A percentile compares a stretch with the other conserved stretches of the same genome.
Conservation (phyloP, 2,329 filamentous ascomycete genomes). For the Cadophora gregata region DNA sequence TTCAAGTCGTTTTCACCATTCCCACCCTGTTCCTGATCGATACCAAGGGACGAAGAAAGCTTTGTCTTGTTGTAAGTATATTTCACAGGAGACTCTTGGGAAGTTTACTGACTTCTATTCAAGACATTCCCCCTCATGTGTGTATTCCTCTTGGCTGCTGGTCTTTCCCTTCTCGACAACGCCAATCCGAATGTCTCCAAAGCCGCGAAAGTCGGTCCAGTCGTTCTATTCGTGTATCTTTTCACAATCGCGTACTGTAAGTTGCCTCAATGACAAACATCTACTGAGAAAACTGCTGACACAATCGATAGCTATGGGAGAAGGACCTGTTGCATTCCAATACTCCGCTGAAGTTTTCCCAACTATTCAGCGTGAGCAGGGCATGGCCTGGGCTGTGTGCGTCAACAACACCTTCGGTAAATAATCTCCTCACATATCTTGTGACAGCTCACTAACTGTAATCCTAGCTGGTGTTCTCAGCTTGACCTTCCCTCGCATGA, state of each 20-base stretch:
- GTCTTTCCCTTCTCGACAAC: slow-evolving; percentile 42
- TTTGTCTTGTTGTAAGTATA: slow-evolving; percentile 50
- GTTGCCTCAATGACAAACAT: too few relatives aligned
- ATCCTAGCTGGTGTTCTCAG: slow-evolving; percentile 63
- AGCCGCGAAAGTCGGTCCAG: slow-evolving; percentile 56
- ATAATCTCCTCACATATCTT: slow-evolving; percentile 57
- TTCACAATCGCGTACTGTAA: too few relatives aligned
- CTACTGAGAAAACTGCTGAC: slow-evolving; percentile 44
- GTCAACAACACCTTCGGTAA: slow-evolving; percentile 68
- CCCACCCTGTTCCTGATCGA: slow-evolving; percentile 64
- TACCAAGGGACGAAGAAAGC: slow-evolving; percentile 64
- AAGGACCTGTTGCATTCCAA: slow-evolving; percentile 65
- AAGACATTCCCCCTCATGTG: slow-evolving; percentile 68
- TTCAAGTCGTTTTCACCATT: slow-evolving; percentile 68
- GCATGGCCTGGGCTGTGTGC: slow-evolving; percentile 66
- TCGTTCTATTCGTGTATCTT: slow-evolving; percentile 69
- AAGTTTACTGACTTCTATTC: slow-evolving; percentile 47
- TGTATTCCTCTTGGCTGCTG: slow-evolving; percentile 54
- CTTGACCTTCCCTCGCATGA: slow-evolving; percentile 50
- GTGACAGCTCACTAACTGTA: slow-evolving; percentile 69
- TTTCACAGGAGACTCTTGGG: slow-evolving; percentile 59
- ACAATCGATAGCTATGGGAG: slow-evolving; percentile 53
- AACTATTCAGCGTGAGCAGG: slow-evolving; percentile 65
- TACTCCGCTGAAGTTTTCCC: slow-evolving; percentile 68
- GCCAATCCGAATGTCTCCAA: slow-evolving; percentile 50